phyloP scores from a whole-genome alignment of 192 early-diverging fungal species.

The Rhizoclosmatium sp. region DNA sequence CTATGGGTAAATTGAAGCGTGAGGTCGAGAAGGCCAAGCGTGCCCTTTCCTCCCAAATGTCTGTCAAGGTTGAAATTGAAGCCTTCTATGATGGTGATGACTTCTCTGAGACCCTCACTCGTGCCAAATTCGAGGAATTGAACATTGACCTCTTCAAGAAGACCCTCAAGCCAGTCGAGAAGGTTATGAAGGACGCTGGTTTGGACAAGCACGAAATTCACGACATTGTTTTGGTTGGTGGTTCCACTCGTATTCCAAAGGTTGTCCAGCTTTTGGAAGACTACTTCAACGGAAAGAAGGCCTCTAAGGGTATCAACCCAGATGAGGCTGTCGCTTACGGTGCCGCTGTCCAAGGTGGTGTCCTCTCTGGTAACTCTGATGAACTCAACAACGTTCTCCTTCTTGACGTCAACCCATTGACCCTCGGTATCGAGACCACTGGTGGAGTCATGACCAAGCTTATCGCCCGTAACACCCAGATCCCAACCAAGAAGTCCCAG shows the following conservation, averaged over 20 bases:
- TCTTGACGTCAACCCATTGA: constrained; percentile 95
- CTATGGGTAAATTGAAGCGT: constrained; percentile 93
- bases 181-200: constrained; percentile 90
- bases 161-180: constrained; percentile 93
- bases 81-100: constrained; percentile 87
- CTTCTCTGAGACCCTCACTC: constrained; percentile 92
- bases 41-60: constrained; percentile 91
- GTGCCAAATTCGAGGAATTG: constrained; percentile 97
- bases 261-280: constrained; percentile 91
- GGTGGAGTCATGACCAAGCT: constrained; percentile 97
- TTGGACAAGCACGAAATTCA: constrained; percentile 86
- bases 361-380: constrained; percentile 68
- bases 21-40: constrained; percentile 98
- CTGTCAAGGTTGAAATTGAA: constrained; percentile 92
- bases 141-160: constrained; percentile 93
- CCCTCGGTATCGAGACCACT: constrained; percentile 97
- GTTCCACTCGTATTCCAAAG: constrained; percentile 99
- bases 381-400: constrained; percentile 71
- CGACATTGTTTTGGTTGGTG: constrained; percentile 97
- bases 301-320: constrained; percentile 96
- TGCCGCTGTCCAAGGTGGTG: constrained; percentile 95
- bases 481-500: constrained; percentile 98
- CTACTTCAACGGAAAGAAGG: constrained; percentile 97
- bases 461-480: constrained; percentile 90
- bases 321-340: constrained; percentile 99